phyloP scores from a whole-genome alignment of 495 filamentous ascomycete genomes.

The Daldinia bambusicola region DNA sequence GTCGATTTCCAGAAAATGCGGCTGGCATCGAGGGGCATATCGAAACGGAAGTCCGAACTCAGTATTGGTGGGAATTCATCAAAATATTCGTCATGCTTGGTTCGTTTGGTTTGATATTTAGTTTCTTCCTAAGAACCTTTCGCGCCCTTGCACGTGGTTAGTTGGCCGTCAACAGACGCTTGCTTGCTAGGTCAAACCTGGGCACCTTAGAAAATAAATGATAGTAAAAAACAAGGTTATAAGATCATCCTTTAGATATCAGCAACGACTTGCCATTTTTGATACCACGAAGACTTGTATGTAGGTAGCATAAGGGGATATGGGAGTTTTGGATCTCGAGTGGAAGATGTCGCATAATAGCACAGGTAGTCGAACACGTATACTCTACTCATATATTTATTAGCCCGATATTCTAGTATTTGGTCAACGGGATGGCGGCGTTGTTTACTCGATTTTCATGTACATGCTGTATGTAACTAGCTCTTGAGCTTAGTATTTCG shows the following conservation, averaged over 20 bases:
- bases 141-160: slow-evolving; percentile 24
- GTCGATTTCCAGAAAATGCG: slow-evolving; percentile 69
- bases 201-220: background rate
- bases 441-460: too few relatives aligned
- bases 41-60: slow-evolving; percentile 60
- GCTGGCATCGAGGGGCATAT: slow-evolving; percentile 52
- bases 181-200: background rate
- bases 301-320: slow-evolving; percentile 14
- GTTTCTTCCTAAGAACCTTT: slow-evolving; percentile 43
- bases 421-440: too few relatives aligned
- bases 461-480: too few relatives aligned
- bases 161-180: background rate
- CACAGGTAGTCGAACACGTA: background rate
- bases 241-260: slow-evolving; percentile 10
- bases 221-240: background rate
- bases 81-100: slow-evolving; percentile 61
- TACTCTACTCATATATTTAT: background rate
- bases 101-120: slow-evolving; percentile 50
- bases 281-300: slow-evolving; percentile 30
- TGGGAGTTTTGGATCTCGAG: slow-evolving; percentile 16
- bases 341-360: background rate
- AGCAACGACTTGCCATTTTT: slow-evolving; percentile 13
- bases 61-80: slow-evolving; percentile 60
- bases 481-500: too few relatives aligned
- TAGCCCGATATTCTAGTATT: background rate